These are phyloP conservation scores for Carex pumila DNA, from an alignment of 176 grass and related monocot species.

Conservation along the genomic window DNA sequence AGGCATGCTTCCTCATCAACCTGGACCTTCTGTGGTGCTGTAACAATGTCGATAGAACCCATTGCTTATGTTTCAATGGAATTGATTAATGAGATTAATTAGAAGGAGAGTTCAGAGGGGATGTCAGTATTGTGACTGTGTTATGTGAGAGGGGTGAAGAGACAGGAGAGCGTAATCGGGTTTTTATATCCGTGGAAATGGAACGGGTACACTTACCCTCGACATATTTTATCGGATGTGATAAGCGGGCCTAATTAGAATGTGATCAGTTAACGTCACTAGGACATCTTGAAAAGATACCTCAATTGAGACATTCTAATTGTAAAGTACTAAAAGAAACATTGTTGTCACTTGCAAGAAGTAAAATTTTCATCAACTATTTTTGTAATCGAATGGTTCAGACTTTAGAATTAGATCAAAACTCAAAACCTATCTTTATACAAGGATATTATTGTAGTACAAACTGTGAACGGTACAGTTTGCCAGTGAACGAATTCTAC, in stretches of 20 bases:
- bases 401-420: too few relatives aligned
- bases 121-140: neutral
- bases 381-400: too few relatives aligned
- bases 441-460: too few relatives aligned
- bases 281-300: neutral
- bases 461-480: too few relatives aligned
- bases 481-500: too few relatives aligned
- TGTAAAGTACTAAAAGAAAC: too few relatives aligned
- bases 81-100: neutral
- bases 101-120: neutral
- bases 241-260: neutral
- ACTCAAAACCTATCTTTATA: too few relatives aligned
- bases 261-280: neutral
- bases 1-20: conserved; percentile 78
- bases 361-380: too few relatives aligned
- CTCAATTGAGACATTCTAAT: too few relatives aligned
- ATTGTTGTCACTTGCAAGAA: too few relatives aligned
- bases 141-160: neutral
- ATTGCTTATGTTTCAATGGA: neutral
- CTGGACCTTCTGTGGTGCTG: neutral
- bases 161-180: neutral
- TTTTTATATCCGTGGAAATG: neutral
- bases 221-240: neutral
- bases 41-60: neutral
- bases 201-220: neutral